Base-by-base conservation (phyloP, 129 eudicot genomes). In the Tanacetum coccineum region DNA sequence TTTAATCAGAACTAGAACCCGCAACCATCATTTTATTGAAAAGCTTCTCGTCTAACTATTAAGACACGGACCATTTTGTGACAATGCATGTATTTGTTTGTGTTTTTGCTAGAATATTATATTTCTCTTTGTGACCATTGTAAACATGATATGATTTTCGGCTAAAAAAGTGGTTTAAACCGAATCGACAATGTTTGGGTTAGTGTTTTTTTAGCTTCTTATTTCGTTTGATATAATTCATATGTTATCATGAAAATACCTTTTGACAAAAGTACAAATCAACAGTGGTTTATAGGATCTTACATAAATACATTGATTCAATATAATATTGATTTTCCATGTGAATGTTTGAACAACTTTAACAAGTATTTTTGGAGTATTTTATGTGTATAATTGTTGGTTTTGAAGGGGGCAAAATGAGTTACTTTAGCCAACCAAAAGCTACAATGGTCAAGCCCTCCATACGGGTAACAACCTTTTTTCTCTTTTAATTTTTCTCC, bases 301-400 rank as follows among this genome's bases (percentile, higher is more conserved):
- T 36, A 49, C 64, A 65, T 5, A 45, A 45, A 44, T 25, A 55
- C 11, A 39, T 54, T 64, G 51, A 26, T 73, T 64, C 13, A 51
- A 40, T 64, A n/a, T 4, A 56, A 40, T 9, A 42, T 62, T 51
- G 11, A 26, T 6, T 42, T 6, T 44, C 7, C 48, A 42, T 73
- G 65, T 64, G 72, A 74, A 74, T 66, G 59, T 46, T 66, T 74
- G 67, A 74, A 66, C 68, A 50, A 62, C 76, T 72, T 72, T 62
- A 18, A 5, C 62, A 17, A 19, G 6, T 42, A 36, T 9, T 49
- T 45, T 49, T 50, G 26, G 6, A 55, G 25, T 17, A 22, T 56
- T 21, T n/a, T 4, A 51, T 65, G 49, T 65, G 42, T 15, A 45
- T 64, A 74, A 44, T 74, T 65, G 78, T 74, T 64, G 60, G 78